Conservation (phyloP, 768 basidiomycete species). For the Crucibulum laeve region DNA sequence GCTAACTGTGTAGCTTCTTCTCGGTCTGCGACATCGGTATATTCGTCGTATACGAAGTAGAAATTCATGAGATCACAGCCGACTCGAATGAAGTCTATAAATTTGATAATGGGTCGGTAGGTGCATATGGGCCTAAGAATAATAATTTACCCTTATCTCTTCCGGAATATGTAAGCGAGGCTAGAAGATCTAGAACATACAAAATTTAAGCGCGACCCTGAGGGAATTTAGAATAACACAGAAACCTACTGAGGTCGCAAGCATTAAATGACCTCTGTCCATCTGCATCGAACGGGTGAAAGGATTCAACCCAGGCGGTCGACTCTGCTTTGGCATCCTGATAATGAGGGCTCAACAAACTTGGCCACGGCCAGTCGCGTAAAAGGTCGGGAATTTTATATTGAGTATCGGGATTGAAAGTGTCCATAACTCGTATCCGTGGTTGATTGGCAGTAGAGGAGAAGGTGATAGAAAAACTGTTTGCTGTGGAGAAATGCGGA, state of each 20-base stretch:
- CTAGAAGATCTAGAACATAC: slow-evolving; percentile 12
- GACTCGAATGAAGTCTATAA: neutral
- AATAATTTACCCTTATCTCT: slow-evolving; percentile 6
- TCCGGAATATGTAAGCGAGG: slow-evolving; percentile 13
- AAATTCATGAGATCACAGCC: slow-evolving; percentile 1
- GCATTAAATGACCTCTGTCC: slow-evolving; percentile 5
- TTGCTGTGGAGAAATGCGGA: no score
- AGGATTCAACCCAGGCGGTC: slow-evolving; percentile 8
- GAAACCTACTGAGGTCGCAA: slow-evolving; percentile 10
- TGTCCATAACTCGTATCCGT: no score
- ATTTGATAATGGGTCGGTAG: neutral
- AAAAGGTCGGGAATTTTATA: slow-evolving; percentile 3
- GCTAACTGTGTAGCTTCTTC: slow-evolving; percentile 1
- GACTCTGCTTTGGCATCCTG: slow-evolving; percentile 8
- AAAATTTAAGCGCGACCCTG: neutral
- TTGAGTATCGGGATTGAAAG: no score
- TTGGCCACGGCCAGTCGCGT: neutral
- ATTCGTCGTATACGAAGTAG: slow-evolving; percentile 3
- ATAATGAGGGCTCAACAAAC: slow-evolving; percentile 2
- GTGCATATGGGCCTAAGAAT: neutral
- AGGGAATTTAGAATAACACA: neutral
- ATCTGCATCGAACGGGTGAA: slow-evolving; percentile 6
- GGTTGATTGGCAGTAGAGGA: no score
- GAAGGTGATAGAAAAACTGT: no score
- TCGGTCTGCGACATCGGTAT: slow-evolving; percentile 2